phyloP scores from a whole-genome alignment of 2,329 filamentous ascomycete species.

The Neobulgaria alba region DNA sequence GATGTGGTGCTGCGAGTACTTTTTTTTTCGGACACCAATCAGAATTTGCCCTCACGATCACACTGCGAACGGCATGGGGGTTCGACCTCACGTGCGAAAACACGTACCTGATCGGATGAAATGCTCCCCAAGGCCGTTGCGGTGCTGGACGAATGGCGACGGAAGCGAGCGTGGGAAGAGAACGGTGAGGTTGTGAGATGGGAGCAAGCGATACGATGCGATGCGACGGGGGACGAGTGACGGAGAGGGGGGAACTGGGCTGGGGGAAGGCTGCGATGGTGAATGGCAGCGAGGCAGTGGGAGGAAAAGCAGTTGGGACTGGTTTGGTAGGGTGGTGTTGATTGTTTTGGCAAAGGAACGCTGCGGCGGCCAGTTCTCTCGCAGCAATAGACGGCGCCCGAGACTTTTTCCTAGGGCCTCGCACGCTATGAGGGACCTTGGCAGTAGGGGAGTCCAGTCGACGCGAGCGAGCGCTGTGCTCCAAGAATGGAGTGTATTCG shows the following conservation, averaged over 20 bases:
- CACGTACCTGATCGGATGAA: background rate
- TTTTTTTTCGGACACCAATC: constrained; percentile 19
- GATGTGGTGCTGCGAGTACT: constrained; percentile 18
- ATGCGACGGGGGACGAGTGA: background rate
- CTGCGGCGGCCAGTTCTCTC: too few relatives aligned
- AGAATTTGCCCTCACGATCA: constrained; percentile 20
- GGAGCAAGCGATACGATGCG: background rate
- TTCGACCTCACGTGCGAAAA: background rate
- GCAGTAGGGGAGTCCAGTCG: too few relatives aligned
- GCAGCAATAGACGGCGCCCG: too few relatives aligned
- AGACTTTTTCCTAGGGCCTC: too few relatives aligned
- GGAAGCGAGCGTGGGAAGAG: background rate
- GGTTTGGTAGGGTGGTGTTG: background rate
- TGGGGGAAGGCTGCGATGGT: too few relatives aligned
- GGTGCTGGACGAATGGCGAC: background rate
- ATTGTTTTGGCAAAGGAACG: background rate
- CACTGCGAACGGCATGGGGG: constrained; percentile 29
- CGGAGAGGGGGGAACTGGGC: background rate
- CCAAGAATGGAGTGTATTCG: too few relatives aligned
- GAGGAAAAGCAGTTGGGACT: background rate
- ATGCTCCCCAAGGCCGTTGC: background rate
- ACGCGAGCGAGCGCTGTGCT: too few relatives aligned
- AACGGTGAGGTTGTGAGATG: background rate
- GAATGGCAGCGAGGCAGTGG: too few relatives aligned
- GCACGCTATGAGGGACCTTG: too few relatives aligned